phyloP scores from a whole-genome alignment of 441 rosid genomes.

The Corymbia calophylla region DNA sequence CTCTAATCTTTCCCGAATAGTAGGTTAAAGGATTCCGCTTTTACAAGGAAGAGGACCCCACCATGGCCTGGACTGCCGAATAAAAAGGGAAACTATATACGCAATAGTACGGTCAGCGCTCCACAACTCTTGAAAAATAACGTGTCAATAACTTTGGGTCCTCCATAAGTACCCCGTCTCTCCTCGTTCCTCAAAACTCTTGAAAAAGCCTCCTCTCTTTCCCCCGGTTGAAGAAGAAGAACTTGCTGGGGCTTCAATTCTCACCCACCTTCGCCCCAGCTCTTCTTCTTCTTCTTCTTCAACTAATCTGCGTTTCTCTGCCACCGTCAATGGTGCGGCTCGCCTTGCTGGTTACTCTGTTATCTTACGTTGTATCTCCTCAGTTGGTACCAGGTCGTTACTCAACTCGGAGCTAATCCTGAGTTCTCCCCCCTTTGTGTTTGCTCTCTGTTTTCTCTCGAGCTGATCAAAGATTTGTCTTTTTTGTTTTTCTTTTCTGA shows the following conservation, averaged over 20 bases:
- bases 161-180: not conserved
- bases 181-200: accelerated
- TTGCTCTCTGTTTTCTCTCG: constrained; percentile 5
- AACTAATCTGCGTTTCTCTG: not conserved
- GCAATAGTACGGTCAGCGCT: not conserved
- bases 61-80: not conserved
- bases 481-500: not conserved
- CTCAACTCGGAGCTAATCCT: not conserved
- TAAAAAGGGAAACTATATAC: not conserved
- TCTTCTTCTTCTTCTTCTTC: not conserved
- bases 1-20: not conserved
- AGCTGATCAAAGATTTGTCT: not conserved
- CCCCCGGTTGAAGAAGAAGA: constrained; percentile 10
- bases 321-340: constrained; percentile 24
- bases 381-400: not conserved
- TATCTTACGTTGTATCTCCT: constrained; percentile 13
- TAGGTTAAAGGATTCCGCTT: no score
- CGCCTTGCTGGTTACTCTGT: constrained; percentile 10
- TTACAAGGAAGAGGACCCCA: no score
- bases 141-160: no score
- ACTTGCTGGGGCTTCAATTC: not conserved
- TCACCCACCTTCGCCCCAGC: constrained; percentile 8
- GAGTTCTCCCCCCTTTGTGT: not conserved
- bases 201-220: not conserved
- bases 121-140: no score